Base-by-base conservation (phyloP, 2,329 filamentous ascomycete species). In the Epichloe amarillans region DNA sequence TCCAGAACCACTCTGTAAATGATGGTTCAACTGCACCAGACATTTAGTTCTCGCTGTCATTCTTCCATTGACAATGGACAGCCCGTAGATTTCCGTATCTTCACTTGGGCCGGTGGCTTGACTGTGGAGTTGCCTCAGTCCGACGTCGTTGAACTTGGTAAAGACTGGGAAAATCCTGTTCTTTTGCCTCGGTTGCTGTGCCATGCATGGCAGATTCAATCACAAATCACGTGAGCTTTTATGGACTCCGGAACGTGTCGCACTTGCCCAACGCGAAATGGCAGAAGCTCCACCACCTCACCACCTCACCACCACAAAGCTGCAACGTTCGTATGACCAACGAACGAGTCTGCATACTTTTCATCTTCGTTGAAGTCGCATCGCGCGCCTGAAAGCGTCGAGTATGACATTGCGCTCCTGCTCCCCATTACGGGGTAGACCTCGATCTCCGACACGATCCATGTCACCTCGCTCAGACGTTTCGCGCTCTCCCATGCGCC, bases 391-490 rank as follows among this genome's bases (percentile, higher is more conserved):
- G 8, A 30, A 43, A 30, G 10, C 10, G 26, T 8, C 26, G 26
- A 49, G 14, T 49, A 66, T 66, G 64, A 53, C 57, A 33, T 58
- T 56, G 30, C 57, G 51, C 30, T 61, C 61, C 46, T 61, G 53
- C 23, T 66, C 64, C 35, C 61, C 63, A 21, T 64, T 66, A n/a
- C 59, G 61, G 38, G 62, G 58, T 51, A 66, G 62, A 11, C 50
- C 59, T 37, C 61, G 62, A 51, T 66, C 66, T n/a, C 55, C 59
- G 36, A 63, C 68, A 36, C 64, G 65, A 47, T 69, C 68, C 11
- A 57, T 57, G 11, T 62, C 66, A 11, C 65, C 66, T 3, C 61
- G 59, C 17, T 68, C 68, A 19, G 58, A 61, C 33, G 47, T 55
- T 37, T 68, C 67, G 23, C 66, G 63, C 39, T 69, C 68, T 45